Conservation (phyloP, 768 basidiomycete genomes). For the button mushroom (Agaricus bisporus) region DNA sequence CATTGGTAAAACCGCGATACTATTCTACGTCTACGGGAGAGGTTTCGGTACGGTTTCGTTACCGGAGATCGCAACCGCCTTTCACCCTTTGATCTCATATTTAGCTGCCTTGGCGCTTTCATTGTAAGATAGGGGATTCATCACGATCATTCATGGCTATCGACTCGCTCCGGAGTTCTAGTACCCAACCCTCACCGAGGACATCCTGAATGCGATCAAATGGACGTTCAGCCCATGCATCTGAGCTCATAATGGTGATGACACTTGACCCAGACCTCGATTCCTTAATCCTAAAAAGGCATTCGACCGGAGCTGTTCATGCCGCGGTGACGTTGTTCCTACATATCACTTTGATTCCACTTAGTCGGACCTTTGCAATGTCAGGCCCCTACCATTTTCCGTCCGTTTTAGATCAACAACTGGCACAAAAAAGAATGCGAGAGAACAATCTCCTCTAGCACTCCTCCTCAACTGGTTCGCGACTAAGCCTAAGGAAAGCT, state of each 20-base stretch:
- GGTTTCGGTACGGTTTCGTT: constrained; percentile 53
- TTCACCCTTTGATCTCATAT: constrained; percentile 41
- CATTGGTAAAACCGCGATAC: constrained; percentile 35
- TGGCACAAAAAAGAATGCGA: neutral
- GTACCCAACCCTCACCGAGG: constrained; percentile 52
- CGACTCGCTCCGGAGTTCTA: constrained; percentile 50
- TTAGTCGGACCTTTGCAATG: constrained; percentile 23
- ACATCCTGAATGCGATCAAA: constrained; percentile 51
- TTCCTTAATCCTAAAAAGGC: constrained; percentile 44
- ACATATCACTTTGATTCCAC: constrained; percentile 27
- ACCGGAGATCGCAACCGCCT: constrained; percentile 40
- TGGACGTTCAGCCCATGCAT: constrained; percentile 41
- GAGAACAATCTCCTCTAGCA: neutral
- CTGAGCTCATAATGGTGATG: constrained; percentile 21
- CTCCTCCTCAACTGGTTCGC: constrained; percentile 14
- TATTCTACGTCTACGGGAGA: constrained; percentile 66
- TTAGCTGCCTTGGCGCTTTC: constrained; percentile 54
- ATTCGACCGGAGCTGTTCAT: constrained; percentile 58
- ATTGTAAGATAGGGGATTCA: constrained; percentile 51
- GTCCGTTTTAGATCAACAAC: constrained; percentile 19
- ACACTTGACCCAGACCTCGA: constrained; percentile 33
- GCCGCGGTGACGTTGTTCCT: constrained; percentile 39
- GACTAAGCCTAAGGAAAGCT: constrained; percentile 24
- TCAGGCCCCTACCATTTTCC: constrained; percentile 39
- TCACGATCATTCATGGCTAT: constrained; percentile 67